Evolutionary conservation across 2,329 filamentous ascomycete species (phyloP).

Genomic region (Fusarium coffeatum): DNA sequence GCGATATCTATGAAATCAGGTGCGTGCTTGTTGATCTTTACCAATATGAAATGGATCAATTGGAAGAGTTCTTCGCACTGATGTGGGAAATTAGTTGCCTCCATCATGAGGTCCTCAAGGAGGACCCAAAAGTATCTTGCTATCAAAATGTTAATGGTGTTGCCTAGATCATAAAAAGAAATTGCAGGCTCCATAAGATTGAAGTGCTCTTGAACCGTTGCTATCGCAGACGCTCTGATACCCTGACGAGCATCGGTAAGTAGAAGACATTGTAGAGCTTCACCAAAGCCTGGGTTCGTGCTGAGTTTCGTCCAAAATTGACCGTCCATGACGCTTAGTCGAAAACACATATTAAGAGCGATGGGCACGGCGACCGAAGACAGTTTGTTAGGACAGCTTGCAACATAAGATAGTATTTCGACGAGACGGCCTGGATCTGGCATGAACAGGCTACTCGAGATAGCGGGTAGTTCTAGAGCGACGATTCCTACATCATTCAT

Average conservation of each 20-base stretch:
- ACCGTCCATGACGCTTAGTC: conserved; percentile 44
- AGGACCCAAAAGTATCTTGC: conserved; percentile 49
- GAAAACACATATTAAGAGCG: conserved; percentile 47
- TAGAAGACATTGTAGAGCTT: conserved; percentile 42
- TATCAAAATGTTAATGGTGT: conserved; percentile 16
- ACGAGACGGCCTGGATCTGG: conserved; percentile 43
- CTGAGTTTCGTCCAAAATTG: conserved; percentile 48
- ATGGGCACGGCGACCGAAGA: conserved; percentile 44
- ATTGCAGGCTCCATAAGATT: conserved; percentile 12
- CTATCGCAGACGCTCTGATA: conserved; percentile 49
- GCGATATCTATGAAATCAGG: conserved; percentile 49
- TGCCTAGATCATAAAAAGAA: neutral
- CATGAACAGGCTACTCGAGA: conserved; percentile 12
- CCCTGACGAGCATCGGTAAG: conserved; percentile 45
- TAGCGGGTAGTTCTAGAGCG: conserved; percentile 15
- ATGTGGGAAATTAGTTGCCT: conserved; percentile 46
- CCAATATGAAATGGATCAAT: conserved; percentile 56
- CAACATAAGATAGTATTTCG: conserved; percentile 46
- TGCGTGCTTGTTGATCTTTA: conserved; percentile 45
- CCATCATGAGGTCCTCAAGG: conserved; percentile 50
- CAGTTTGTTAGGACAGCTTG: conserved; percentile 38
- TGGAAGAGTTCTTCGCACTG: conserved; percentile 61
- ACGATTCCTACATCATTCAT: conserved; percentile 22
- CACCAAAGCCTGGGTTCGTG: conserved; percentile 37
- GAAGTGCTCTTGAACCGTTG: conserved; percentile 50